These are phyloP conservation scores for Aspergillus tubingensis DNA, from an alignment of 2,329 filamentous ascomycete species.

Conservation along the genomic window DNA sequence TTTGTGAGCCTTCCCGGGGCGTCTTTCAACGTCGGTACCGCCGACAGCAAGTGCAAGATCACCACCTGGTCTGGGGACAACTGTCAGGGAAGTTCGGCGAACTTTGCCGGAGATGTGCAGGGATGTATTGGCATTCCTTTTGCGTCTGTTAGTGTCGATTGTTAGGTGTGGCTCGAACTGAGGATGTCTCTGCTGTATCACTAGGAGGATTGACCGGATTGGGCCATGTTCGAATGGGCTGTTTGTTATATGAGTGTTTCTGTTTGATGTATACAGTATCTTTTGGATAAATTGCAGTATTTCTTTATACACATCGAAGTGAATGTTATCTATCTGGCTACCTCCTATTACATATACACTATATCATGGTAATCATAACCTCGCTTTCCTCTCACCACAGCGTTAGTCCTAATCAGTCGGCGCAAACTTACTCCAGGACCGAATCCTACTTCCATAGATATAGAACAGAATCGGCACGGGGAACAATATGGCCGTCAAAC, in stretches of 20 bases:
- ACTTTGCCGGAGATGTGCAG: background rate
- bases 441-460: constrained; percentile 44
- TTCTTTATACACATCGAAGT: too few species aligned
- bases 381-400: too few species aligned
- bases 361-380: too few species aligned
- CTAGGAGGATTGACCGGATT: too few species aligned
- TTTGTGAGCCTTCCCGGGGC: background rate
- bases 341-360: too few species aligned
- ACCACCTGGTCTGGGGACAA: background rate
- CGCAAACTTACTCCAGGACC: constrained; percentile 44
- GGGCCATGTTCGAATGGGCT: too few species aligned
- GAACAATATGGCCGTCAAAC: constrained; percentile 31
- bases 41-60: background rate
- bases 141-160: background rate
- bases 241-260: too few species aligned
- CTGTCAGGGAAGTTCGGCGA: background rate
- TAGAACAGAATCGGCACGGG: constrained; percentile 49
- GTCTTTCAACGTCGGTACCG: background rate
- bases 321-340: too few species aligned
- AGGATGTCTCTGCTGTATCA: background rate
- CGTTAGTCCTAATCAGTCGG: background rate
- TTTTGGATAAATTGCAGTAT: too few species aligned
- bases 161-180: background rate
- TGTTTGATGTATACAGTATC: too few species aligned
- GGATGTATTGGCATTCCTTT: background rate